phyloP scores from a whole-genome alignment of 768 basidiomycete genomes.

The Mycena vitilis region DNA sequence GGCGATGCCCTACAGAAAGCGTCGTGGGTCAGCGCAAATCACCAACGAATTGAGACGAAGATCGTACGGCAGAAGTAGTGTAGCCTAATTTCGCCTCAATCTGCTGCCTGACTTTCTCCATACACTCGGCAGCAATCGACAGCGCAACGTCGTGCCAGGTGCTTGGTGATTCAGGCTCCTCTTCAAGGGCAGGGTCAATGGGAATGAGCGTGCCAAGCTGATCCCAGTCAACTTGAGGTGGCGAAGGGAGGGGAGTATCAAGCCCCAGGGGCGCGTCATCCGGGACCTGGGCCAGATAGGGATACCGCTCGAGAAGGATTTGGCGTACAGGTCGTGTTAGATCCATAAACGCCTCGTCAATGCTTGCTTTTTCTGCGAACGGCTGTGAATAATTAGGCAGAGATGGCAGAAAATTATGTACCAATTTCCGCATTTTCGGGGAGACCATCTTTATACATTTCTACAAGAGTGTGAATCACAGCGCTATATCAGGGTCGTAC shows the following conservation, averaged over 20 bases:
- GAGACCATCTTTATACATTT: conserved; percentile 82
- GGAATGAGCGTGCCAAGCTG: conserved; percentile 73
- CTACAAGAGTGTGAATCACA: conserved; percentile 23
- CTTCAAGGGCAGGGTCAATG: conserved; percentile 48
- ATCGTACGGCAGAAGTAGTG: conserved; percentile 89
- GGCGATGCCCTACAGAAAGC: conserved; percentile 75
- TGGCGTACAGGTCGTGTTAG: conserved; percentile 86
- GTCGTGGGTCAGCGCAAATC: background rate
- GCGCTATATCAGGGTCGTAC: background rate
- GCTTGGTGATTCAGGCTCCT: conserved; percentile 41
- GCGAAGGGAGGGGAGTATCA: conserved; percentile 83
- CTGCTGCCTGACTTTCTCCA: conserved; percentile 77
- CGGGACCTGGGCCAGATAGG: conserved; percentile 80
- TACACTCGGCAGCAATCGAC: conserved; percentile 88
- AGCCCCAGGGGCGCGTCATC: conserved; percentile 72
- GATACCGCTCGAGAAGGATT: conserved; percentile 77
- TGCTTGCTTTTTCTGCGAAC: conserved; percentile 89
- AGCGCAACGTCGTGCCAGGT: conserved; percentile 96
- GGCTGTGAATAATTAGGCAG: background rate
- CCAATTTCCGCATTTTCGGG: conserved; percentile 83
- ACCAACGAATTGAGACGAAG: conserved; percentile 2
- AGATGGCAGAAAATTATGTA: conserved; percentile 44
- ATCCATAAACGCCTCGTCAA: conserved; percentile 97
- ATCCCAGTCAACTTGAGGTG: conserved; percentile 74
- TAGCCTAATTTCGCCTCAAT: conserved; percentile 84